Evolutionary conservation across 2,329 filamentous ascomycete genomes (phyloP).

Genomic region (Trichoderma gracile): DNA sequence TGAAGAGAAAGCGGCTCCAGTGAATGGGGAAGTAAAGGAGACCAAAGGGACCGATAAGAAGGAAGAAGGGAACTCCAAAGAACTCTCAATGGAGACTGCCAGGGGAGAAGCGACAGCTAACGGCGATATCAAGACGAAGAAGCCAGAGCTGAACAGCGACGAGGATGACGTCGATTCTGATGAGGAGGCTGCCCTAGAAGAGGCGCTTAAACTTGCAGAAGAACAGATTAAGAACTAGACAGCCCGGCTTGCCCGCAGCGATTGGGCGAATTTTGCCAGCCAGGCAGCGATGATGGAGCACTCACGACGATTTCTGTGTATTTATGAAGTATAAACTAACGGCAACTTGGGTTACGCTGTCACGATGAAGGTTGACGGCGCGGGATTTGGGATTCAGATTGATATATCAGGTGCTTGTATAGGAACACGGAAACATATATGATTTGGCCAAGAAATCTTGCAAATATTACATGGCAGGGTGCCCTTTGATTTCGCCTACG

Average conservation of each 20-base stretch:
- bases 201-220: constrained; percentile 39
- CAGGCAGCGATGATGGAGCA: background rate
- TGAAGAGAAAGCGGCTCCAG: constrained; percentile 28
- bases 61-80: background rate
- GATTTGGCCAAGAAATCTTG: background rate
- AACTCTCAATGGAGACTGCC: background rate
- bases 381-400: constrained; percentile 13
- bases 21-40: constrained; percentile 28
- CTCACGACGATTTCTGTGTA: constrained; percentile 4
- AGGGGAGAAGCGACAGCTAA: background rate
- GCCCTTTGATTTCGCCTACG: background rate
- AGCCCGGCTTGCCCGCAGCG: background rate
- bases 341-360: constrained; percentile 2
- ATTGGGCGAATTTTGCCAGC: background rate
- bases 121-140: constrained; percentile 22
- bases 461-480: background rate
- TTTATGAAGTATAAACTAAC: constrained; percentile 5
- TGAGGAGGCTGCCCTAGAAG: constrained; percentile 42
- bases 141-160: constrained; percentile 23
- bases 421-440: background rate
- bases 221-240: constrained; percentile 25
- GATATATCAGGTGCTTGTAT: constrained; percentile 1
- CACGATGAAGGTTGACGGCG: background rate
- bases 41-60: constrained; percentile 19
- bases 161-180: constrained; percentile 40